These are phyloP conservation scores for Yarrowia divulgata DNA, from an alignment of 805 yeast species.

Conservation along the genomic window DNA sequence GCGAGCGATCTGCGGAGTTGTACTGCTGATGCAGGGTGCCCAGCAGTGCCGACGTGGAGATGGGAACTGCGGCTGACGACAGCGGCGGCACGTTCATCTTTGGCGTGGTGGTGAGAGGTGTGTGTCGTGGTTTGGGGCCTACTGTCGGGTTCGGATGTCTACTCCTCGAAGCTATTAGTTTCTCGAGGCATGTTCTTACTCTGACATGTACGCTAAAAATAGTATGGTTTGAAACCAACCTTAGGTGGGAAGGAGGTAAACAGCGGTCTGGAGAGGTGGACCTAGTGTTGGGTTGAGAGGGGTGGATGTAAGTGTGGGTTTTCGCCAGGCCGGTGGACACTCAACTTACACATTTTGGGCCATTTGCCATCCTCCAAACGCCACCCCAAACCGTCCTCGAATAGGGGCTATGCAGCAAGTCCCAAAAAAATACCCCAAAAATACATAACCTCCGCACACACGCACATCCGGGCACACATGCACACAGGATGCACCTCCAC, in stretches of 20 bases:
- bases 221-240: conserved; percentile 34
- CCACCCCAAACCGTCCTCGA: neutral
- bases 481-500: conserved; percentile 1
- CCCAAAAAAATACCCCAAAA: conserved; percentile 1
- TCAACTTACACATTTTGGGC: no score
- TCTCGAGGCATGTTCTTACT: neutral
- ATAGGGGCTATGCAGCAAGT: conserved; percentile 23
- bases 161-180: neutral
- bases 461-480: neutral
- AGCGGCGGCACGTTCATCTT: conserved; percentile 49
- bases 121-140: neutral
- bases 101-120: neutral
- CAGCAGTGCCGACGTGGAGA: conserved; percentile 50
- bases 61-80: conserved; percentile 46
- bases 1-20: conserved; percentile 44
- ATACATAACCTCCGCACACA: neutral
- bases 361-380: no score
- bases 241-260: conserved; percentile 35
- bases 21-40: conserved; percentile 50
- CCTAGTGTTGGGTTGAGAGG: neutral
- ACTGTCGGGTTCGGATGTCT: neutral
- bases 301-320: no score
- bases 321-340: no score
- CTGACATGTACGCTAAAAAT: conserved; percentile 14
- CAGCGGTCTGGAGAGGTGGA: neutral